Evolutionary conservation across 2,329 filamentous ascomycete species (phyloP).

Genomic region (Penicillium sp.): DNA sequence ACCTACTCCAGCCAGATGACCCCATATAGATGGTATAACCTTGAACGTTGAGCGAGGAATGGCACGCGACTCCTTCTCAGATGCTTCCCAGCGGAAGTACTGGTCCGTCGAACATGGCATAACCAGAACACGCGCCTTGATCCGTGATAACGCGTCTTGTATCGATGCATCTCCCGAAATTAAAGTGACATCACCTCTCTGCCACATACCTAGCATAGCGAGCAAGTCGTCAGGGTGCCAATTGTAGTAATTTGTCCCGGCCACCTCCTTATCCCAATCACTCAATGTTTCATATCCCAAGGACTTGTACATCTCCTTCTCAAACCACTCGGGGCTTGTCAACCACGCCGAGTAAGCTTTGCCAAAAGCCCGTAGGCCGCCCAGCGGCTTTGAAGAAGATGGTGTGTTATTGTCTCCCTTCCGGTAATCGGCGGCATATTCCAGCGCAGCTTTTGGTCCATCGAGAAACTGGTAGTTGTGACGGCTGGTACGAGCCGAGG

Average conservation of each 20-base stretch:
- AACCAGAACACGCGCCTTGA: slow-evolving; percentile 31
- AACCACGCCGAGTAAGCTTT: slow-evolving; percentile 51
- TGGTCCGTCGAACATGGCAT: slow-evolving; percentile 42
- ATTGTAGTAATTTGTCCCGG: slow-evolving; percentile 34
- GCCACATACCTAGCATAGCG: slow-evolving; percentile 48
- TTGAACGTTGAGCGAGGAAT: slow-evolving; percentile 14
- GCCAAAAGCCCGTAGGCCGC: slow-evolving; percentile 49
- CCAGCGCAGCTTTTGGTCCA: slow-evolving; percentile 47
- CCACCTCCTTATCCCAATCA: slow-evolving; percentile 37
- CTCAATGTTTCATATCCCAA: slow-evolving; percentile 39
- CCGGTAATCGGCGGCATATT: slow-evolving; percentile 44
- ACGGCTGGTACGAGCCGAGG: slow-evolving; percentile 47
- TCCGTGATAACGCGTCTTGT: slow-evolving; percentile 13
- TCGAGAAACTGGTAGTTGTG: slow-evolving; percentile 51
- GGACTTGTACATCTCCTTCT: slow-evolving; percentile 41
- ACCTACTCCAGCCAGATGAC: slow-evolving; percentile 34
- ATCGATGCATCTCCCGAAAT: slow-evolving; percentile 17
- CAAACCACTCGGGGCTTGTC: slow-evolving; percentile 50
- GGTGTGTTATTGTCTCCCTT: slow-evolving; percentile 29
- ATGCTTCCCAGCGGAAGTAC: slow-evolving; percentile 37
- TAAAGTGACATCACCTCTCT: slow-evolving; percentile 41
- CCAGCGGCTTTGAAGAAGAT: neutral
- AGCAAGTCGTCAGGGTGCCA: slow-evolving; percentile 51
- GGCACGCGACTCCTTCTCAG: slow-evolving; percentile 20
- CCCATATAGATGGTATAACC: slow-evolving; percentile 35